A percentile compares a stretch with the other conserved stretches of the same genome.
Conservation (phyloP, 768 basidiomycete genomes). For the Russula virescens region DNA sequence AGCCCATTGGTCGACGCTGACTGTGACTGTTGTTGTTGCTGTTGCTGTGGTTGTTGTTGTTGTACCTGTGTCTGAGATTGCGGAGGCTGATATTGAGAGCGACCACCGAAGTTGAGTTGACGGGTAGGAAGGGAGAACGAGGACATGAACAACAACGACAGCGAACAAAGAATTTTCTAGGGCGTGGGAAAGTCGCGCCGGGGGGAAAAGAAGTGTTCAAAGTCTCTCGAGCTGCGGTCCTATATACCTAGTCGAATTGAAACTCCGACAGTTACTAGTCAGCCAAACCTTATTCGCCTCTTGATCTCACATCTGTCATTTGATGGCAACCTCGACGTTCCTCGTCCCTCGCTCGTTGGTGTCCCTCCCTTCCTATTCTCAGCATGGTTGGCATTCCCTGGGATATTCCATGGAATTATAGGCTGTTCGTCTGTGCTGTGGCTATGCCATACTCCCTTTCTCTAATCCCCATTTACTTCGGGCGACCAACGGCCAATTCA, state of each 20-base stretch:
- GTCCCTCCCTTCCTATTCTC: background rate
- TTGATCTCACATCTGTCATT: constrained; percentile 23
- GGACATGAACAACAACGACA: constrained; percentile 34
- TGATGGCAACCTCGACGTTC: constrained; percentile 6
- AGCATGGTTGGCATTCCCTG: background rate
- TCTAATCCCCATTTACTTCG: too few relatives aligned
- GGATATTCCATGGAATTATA: background rate
- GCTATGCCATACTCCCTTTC: background rate
- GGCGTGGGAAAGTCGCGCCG: constrained; percentile 24
- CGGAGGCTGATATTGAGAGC: constrained; percentile 40
- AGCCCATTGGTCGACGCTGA: constrained; percentile 46
- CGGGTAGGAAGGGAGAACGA: constrained; percentile 66
- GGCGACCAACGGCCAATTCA: background rate
- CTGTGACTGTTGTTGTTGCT: constrained; percentile 31
- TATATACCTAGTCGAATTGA: constrained; percentile 21
- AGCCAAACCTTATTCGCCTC: constrained; percentile 23
- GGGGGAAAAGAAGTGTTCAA: constrained; percentile 9
- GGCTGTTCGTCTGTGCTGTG: background rate
- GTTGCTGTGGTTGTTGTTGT: constrained; percentile 39
- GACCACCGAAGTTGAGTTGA: constrained; percentile 71
- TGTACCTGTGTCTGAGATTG: constrained; percentile 40
- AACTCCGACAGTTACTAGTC: constrained; percentile 18
- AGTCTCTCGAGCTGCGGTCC: background rate
- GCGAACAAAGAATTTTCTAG: constrained; percentile 16
- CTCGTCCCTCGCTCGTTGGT: background rate